Percentiles rank a stretch among this genome's conserved stretches.
phyloP scores from a whole-genome alignment of 1,284 basidiomycete species.

The Malassezia dermatis region DNA sequence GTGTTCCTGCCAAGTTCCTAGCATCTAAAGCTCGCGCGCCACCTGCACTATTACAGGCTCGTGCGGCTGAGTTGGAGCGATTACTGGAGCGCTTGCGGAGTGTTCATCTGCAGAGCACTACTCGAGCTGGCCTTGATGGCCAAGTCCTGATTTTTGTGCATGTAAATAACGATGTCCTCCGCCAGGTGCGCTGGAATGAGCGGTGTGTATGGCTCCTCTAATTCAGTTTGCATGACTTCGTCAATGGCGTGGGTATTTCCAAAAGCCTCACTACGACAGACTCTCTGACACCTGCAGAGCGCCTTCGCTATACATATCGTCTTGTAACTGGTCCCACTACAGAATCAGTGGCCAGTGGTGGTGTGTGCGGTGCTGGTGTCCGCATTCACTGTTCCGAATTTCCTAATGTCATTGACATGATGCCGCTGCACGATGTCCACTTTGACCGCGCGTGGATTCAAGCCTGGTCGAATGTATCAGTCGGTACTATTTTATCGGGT shows the following conservation, averaged over 20 bases:
- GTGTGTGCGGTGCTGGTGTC: slow-evolving; percentile 26
- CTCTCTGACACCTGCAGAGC: slow-evolving; percentile 20
- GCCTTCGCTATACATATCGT: slow-evolving; percentile 30
- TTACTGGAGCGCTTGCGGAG: slow-evolving; percentile 22
- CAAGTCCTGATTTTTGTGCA: slow-evolving; percentile 38
- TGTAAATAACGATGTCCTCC: slow-evolving; percentile 18
- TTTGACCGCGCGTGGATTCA: slow-evolving; percentile 41
- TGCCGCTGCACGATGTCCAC: slow-evolving; percentile 34
- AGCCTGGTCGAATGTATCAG: slow-evolving; percentile 27
- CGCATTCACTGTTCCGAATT: slow-evolving; percentile 20
- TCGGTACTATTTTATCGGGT: slow-evolving; percentile 22
- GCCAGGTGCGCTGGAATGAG: slow-evolving; percentile 19
- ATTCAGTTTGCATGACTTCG: slow-evolving; percentile 22
- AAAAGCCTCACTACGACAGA: neutral
- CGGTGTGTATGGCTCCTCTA: slow-evolving; percentile 8
- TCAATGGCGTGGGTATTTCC: slow-evolving; percentile 31
- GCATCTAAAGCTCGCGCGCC: slow-evolving; percentile 20
- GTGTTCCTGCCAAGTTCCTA: neutral
- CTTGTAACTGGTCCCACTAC: slow-evolving; percentile 22
- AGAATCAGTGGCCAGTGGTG: too few species aligned
- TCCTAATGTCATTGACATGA: slow-evolving; percentile 41
- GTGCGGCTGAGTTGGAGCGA: slow-evolving; percentile 22
- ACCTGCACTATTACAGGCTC: slow-evolving; percentile 15
- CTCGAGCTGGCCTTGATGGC: slow-evolving; percentile 24
- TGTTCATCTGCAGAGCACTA: slow-evolving; percentile 32